A percentile compares a stretch with the other conserved stretches of the same genome.
Conservation (phyloP, 139 green algal genomes). For the Pleodorina starrii region DNA sequence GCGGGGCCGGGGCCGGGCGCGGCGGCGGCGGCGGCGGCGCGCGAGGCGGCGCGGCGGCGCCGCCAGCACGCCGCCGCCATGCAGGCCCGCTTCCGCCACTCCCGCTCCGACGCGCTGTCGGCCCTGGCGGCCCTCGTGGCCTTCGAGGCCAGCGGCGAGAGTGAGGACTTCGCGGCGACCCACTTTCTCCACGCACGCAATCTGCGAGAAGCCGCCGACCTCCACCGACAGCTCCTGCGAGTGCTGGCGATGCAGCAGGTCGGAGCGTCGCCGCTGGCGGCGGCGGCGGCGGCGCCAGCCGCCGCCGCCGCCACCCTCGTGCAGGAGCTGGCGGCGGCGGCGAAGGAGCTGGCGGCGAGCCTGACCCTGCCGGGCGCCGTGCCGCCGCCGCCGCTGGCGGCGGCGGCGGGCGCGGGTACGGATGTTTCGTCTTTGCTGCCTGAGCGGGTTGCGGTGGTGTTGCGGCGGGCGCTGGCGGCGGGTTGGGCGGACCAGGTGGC, state of each 20-base stretch:
- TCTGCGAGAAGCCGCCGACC: conserved; percentile 71
- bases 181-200: conserved; percentile 82
- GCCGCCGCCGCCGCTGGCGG: neutral
- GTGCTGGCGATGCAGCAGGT: conserved; percentile 41
- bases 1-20: neutral
- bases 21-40: neutral
- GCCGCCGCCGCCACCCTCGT: neutral
- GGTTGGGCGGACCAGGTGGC: conserved; percentile 94
- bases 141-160: conserved; percentile 74
- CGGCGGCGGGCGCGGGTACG: neutral
- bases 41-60: conserved; percentile 25
- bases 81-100: conserved; percentile 76
- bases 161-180: conserved; percentile 67
- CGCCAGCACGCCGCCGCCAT: conserved; percentile 56
- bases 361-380: neutral
- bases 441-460: conserved; percentile 58
- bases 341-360: conserved; percentile 8
- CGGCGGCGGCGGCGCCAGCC: neutral
- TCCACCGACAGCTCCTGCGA: conserved; percentile 65
- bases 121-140: conserved; percentile 83
- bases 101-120: conserved; percentile 85
- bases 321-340: conserved; percentile 32
- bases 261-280: neutral
- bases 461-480: conserved; percentile 80
- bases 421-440: neutral